phyloP scores from a whole-genome alignment of 2,329 filamentous ascomycete species.

The Trichophyton mentagrophytes region DNA sequence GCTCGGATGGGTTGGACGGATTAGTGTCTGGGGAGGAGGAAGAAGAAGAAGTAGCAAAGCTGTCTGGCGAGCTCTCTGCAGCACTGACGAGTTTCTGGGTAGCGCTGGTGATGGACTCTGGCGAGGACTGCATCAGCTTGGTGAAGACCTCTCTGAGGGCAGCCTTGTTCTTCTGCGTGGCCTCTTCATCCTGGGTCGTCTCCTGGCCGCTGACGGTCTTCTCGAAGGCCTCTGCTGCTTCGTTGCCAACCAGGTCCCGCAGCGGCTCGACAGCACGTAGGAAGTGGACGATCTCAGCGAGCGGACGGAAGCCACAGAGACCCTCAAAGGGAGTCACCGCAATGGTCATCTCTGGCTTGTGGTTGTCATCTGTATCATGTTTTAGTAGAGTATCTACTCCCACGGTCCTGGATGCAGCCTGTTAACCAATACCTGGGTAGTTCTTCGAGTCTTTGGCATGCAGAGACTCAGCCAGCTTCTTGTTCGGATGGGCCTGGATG shows the following conservation, averaged over 20 bases:
- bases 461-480: slow-evolving; percentile 79
- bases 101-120: slow-evolving; percentile 51
- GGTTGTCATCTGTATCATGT: slow-evolving; percentile 68
- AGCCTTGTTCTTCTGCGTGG: slow-evolving; percentile 56
- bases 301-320: slow-evolving; percentile 84
- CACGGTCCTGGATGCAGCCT: background rate
- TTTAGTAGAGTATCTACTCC: background rate
- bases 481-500: slow-evolving; percentile 94
- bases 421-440: slow-evolving; percentile 56
- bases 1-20: slow-evolving; percentile 39
- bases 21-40: slow-evolving; percentile 22
- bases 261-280: slow-evolving; percentile 53
- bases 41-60: slow-evolving; percentile 57
- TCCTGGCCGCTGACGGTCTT: slow-evolving; percentile 44
- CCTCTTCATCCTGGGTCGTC: slow-evolving; percentile 33
- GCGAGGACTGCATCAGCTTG: slow-evolving; percentile 64
- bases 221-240: slow-evolving; percentile 42
- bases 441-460: slow-evolving; percentile 80
- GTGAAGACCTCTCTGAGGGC: slow-evolving; percentile 64
- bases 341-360: slow-evolving; percentile 99
- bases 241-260: slow-evolving; percentile 49
- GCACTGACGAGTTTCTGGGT: slow-evolving; percentile 57
- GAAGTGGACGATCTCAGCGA: slow-evolving; percentile 78
- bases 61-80: slow-evolving; percentile 53
- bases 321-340: slow-evolving; percentile 94